Evolutionary conservation across 2,329 filamentous ascomycete species (phyloP).

Genomic region (Neonectria punicea): DNA sequence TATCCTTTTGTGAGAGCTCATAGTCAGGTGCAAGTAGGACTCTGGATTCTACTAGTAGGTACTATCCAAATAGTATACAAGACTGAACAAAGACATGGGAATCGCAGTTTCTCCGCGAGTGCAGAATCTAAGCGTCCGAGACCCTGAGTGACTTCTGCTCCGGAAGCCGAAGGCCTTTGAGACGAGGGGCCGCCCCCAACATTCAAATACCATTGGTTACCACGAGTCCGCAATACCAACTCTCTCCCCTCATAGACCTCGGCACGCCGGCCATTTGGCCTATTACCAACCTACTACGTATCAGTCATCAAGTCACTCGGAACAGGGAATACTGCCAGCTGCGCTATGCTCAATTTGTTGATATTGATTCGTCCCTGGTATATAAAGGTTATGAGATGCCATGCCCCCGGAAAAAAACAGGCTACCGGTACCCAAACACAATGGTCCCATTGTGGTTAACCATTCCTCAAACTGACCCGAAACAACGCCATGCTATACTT

Average conservation of each 20-base stretch:
- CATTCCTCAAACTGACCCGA: conserved; percentile 19
- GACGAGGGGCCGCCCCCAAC: conserved; percentile 5
- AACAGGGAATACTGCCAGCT: neutral
- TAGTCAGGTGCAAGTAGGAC: conserved; percentile 1
- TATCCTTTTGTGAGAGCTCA: neutral
- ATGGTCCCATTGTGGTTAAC: conserved; percentile 18
- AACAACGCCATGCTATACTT: conserved; percentile 38
- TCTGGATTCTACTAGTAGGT: neutral
- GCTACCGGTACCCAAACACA: conserved; percentile 16
- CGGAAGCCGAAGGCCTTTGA: conserved; percentile 9
- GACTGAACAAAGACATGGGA: neutral
- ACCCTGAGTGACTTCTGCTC: neutral
- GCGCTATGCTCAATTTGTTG: conserved; percentile 11
- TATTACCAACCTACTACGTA: neutral
- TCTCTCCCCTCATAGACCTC: conserved; percentile 6
- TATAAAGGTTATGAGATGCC: conserved; percentile 4
- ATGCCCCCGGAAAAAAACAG: conserved; percentile 6
- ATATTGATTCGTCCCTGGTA: conserved; percentile 31
- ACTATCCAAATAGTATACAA: neutral
- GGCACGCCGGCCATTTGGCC: conserved; percentile 4
- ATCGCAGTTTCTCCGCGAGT: neutral
- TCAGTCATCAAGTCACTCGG: neutral
- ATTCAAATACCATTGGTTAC: conserved; percentile 1
- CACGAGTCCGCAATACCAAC: neutral
- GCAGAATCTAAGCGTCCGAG: neutral